A percentile compares a stretch with the other conserved stretches of the same genome.
Evolutionary conservation across 768 basidiomycete species (phyloP).

Genomic region (Wakefieldia striispora): DNA sequence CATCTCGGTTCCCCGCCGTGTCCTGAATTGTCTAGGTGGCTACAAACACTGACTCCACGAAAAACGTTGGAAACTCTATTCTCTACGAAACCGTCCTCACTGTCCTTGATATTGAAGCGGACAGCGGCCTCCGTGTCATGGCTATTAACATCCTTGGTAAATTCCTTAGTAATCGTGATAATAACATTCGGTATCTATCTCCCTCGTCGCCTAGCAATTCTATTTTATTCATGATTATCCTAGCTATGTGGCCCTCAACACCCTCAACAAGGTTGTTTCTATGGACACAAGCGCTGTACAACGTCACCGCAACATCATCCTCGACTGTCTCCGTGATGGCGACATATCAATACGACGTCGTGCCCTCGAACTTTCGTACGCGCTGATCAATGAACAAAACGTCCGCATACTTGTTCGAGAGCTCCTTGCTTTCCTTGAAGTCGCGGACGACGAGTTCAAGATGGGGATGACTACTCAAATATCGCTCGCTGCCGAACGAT

Average conservation of each 20-base stretch:
- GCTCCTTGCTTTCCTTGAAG: constrained; percentile 92
- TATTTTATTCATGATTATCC: neutral
- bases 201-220: neutral
- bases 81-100: constrained; percentile 97
- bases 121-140: constrained; percentile 94
- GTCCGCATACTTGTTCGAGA: constrained; percentile 91
- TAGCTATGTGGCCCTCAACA: constrained; percentile 97
- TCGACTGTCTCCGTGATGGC: constrained; percentile 99
- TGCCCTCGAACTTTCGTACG: constrained; percentile 95
- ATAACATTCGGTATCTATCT: constrained; percentile 88
- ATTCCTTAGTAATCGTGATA: constrained; percentile 95
- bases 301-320: constrained; percentile 94
- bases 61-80: constrained; percentile 98
- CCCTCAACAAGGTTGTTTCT: constrained; percentile 95
- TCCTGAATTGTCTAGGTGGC: constrained; percentile 63
- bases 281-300: constrained; percentile 99
- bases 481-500: constrained; percentile 90
- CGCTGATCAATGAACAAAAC: constrained; percentile 92
- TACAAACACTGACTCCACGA: constrained; percentile 97
- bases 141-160: constrained; percentile 99
- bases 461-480: constrained; percentile 97
- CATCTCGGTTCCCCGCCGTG: neutral
- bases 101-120: constrained; percentile 95
- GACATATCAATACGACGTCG: constrained; percentile 98
- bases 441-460: constrained; percentile 99